A percentile compares a stretch with the other conserved stretches of the same genome.
Evolutionary conservation across 1,284 basidiomycete genomes (phyloP).

Genomic region (Cutaneotrichosporon sp.): DNA sequence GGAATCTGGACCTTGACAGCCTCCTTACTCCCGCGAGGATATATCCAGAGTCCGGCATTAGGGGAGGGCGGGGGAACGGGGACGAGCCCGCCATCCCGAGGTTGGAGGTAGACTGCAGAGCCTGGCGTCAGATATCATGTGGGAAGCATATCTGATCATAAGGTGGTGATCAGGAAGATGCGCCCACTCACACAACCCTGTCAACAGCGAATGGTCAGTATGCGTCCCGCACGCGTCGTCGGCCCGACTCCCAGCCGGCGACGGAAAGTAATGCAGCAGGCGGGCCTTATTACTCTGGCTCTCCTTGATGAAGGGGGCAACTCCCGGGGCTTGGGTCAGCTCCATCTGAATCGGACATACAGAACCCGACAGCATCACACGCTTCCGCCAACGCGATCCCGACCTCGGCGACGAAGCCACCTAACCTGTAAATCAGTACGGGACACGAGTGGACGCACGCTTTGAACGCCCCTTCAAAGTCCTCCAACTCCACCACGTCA

Average conservation of each 20-base stretch:
- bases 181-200: slow-evolving; percentile 67
- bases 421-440: slow-evolving; percentile 37
- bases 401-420: slow-evolving; percentile 72
- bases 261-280: slow-evolving; percentile 84
- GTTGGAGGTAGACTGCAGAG: slow-evolving; percentile 10
- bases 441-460: slow-evolving; percentile 56
- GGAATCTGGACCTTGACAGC: slow-evolving; percentile 81
- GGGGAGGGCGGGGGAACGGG: slow-evolving; percentile 5
- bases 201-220: slow-evolving; percentile 78
- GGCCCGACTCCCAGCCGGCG: slow-evolving; percentile 59
- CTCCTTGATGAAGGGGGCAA: slow-evolving; percentile 46
- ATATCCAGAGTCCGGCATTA: slow-evolving; percentile 80
- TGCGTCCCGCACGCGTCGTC: slow-evolving; percentile 67
- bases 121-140: slow-evolving; percentile 1
- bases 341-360: slow-evolving; percentile 51
- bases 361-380: slow-evolving; percentile 84
- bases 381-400: slow-evolving; percentile 75
- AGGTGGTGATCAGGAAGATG: not conserved
- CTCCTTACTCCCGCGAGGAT: slow-evolving; percentile 58
- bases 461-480: slow-evolving; percentile 83
- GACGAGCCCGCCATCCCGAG: not conserved
- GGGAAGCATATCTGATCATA: not conserved
- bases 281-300: slow-evolving; percentile 61
- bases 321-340: slow-evolving; percentile 18
- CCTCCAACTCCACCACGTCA: slow-evolving; percentile 61